phyloP scores from a whole-genome alignment of 2,329 filamentous ascomycete genomes.

The Monilinia vaccinii-corymbosi region DNA sequence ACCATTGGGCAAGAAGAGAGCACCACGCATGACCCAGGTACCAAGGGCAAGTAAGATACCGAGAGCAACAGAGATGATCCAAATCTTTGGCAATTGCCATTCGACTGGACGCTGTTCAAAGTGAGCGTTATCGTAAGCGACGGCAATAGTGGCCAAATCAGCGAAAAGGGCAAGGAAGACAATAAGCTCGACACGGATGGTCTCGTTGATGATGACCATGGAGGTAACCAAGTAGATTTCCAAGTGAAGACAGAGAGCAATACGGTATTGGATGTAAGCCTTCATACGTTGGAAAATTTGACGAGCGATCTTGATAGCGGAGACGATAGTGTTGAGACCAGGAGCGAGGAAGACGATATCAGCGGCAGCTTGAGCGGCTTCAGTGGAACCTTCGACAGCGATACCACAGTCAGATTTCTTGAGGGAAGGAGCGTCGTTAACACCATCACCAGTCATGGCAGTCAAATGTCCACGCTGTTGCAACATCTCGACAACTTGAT shows the following conservation, averaged over 20 bases:
- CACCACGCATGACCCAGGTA: conserved; percentile 66
- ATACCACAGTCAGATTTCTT: conserved; percentile 96
- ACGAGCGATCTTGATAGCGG: conserved; percentile 84
- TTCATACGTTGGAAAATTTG: conserved; percentile 98
- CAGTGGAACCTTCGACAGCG: conserved; percentile 84
- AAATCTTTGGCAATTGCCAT: conserved; percentile 76
- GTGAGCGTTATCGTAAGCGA: conserved; percentile 72
- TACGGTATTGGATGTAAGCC: conserved; percentile 92
- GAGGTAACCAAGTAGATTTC: conserved; percentile 73
- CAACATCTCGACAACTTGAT: conserved; percentile 86
- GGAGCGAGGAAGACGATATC: conserved; percentile 92
- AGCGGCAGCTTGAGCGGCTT: conserved; percentile 81
- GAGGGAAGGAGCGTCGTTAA: conserved; percentile 86
- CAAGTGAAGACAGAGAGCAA: conserved; percentile 81
- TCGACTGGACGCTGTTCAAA: conserved; percentile 67
- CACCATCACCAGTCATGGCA: conserved; percentile 93
- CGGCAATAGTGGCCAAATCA: conserved; percentile 69
- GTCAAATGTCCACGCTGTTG: conserved; percentile 90
- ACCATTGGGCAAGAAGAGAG: conserved; percentile 59
- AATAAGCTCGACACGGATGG: conserved; percentile 61
- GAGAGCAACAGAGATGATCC: conserved; percentile 63
- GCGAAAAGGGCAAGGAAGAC: conserved; percentile 75
- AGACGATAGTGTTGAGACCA: conserved; percentile 84
- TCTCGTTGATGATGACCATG: conserved; percentile 75
- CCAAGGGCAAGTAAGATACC: conserved; percentile 58